These are phyloP conservation scores for Chaetothyriales sp. DNA, from an alignment of 2,329 filamentous ascomycete species.

Conservation along the genomic window DNA sequence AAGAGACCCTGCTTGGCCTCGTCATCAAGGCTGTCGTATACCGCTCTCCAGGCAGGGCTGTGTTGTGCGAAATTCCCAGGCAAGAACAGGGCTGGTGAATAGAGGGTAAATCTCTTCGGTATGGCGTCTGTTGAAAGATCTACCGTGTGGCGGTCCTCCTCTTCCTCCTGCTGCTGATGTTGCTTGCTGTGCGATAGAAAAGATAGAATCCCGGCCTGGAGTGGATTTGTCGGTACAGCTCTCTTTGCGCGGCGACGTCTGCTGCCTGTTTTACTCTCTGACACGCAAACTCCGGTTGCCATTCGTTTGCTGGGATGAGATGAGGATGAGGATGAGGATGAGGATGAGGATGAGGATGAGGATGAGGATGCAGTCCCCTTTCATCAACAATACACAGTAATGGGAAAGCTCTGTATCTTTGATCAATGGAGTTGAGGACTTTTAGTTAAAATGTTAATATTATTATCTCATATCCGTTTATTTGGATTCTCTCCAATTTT, in stretches of 20 bases:
- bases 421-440: too few relatives aligned
- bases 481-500: too few relatives aligned
- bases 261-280: background rate
- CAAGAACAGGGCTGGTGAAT: conserved; percentile 43
- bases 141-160: background rate
- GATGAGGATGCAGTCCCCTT: too few relatives aligned
- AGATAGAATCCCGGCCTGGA: conserved; percentile 21
- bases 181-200: conserved; percentile 19
- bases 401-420: too few relatives aligned
- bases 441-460: too few relatives aligned
- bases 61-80: conserved; percentile 32
- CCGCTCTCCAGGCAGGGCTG: conserved; percentile 18
- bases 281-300: background rate
- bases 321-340: too few relatives aligned
- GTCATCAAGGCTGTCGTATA: conserved; percentile 19
- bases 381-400: too few relatives aligned
- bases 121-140: conserved; percentile 7
- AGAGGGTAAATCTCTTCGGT: conserved; percentile 38
- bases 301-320: background rate
- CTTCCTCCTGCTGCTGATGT: too few relatives aligned
- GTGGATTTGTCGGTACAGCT: conserved; percentile 15
- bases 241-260: background rate
- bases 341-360: too few relatives aligned
- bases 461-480: too few relatives aligned
- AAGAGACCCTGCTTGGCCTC: conserved; percentile 26